Conservation (phyloP, 2,329 filamentous ascomycete species). For the Gnomoniopsis smithogilvyi region DNA sequence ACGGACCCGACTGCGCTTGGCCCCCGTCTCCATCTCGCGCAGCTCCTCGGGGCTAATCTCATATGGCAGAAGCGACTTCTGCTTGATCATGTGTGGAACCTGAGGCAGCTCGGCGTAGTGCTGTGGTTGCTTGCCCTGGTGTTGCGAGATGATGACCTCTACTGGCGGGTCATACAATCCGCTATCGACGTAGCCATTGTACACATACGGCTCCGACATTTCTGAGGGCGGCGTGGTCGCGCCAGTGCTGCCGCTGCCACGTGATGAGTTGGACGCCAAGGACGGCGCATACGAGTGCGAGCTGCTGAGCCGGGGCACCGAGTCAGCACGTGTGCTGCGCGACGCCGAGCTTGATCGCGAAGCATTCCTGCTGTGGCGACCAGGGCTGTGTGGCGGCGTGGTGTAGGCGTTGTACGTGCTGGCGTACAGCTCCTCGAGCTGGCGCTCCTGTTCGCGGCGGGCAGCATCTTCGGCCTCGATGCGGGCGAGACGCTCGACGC, state of each 20-base stretch:
- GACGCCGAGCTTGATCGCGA: conserved; percentile 34
- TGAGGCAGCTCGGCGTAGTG: conserved; percentile 17
- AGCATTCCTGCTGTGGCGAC: conserved; percentile 23
- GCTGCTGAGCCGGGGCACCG: conserved; percentile 44
- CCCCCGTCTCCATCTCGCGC: conserved; percentile 46
- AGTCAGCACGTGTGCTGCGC: conserved; percentile 3
- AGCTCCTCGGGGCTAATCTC: conserved; percentile 54
- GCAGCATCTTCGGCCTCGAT: conserved; percentile 7
- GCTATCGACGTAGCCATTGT: conserved; percentile 30
- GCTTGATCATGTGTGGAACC: conserved; percentile 19
- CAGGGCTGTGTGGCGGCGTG: conserved; percentile 43
- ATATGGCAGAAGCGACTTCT: conserved; percentile 44
- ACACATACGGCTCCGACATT: conserved; percentile 40
- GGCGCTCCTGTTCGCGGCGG: conserved; percentile 30
- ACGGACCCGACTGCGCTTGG: conserved; percentile 35
- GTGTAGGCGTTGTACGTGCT: conserved; percentile 36
- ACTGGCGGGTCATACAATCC: conserved; percentile 50
- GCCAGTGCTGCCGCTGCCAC: conserved; percentile 31
- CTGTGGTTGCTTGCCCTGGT: conserved; percentile 27
- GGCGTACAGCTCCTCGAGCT: conserved; percentile 38
- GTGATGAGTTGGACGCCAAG: conserved; percentile 24
- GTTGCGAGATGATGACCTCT: conserved; percentile 38
- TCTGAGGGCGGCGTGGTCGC: conserved; percentile 49
- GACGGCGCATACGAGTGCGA: conserved; percentile 42
- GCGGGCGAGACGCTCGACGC: conserved; percentile 27